Conservation (phyloP, 495 filamentous ascomycete species). For the Xylaria palmicola region DNA sequence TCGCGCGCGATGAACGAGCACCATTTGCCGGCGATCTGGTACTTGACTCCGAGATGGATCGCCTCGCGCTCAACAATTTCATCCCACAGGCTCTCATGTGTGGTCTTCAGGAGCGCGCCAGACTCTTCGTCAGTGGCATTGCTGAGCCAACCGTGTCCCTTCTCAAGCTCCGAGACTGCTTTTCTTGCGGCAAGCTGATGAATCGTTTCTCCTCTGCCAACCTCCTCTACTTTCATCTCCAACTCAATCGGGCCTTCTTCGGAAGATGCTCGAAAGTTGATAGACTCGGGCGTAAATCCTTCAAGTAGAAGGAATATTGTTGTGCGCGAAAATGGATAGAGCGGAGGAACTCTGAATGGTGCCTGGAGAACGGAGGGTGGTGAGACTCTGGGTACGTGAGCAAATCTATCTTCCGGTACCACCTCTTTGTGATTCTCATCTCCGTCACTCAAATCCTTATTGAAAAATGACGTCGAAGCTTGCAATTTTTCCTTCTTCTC, state of each 20-base stretch:
- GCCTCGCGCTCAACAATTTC: slow-evolving; percentile 62
- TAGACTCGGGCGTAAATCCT: slow-evolving; percentile 49
- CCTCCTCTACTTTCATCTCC: slow-evolving; percentile 40
- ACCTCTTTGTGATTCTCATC: slow-evolving; percentile 20
- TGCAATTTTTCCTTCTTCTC: slow-evolving; percentile 40
- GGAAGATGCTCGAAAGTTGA: slow-evolving; percentile 57
- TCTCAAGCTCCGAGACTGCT: slow-evolving; percentile 65
- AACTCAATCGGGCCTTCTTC: slow-evolving; percentile 56
- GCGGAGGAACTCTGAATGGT: slow-evolving; percentile 57
- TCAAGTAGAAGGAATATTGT: slow-evolving; percentile 63
- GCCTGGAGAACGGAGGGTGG: slow-evolving; percentile 60
- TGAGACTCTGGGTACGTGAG: slow-evolving; percentile 48
- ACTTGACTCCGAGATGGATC: slow-evolving; percentile 59
- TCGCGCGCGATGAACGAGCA: slow-evolving; percentile 70
- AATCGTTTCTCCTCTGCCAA: slow-evolving; percentile 57
- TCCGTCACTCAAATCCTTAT: slow-evolving; percentile 41
- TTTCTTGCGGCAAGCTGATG: slow-evolving; percentile 70
- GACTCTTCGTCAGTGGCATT: slow-evolving; percentile 44
- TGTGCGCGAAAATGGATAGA: slow-evolving; percentile 64
- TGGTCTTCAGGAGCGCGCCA: slow-evolving; percentile 47
- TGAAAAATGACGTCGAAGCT: slow-evolving; percentile 49
- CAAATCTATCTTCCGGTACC: slow-evolving; percentile 39
- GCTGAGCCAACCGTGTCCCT: slow-evolving; percentile 64
- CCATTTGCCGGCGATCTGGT: slow-evolving; percentile 65
- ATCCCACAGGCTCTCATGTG: slow-evolving; percentile 46